Conservation (phyloP, 2,329 filamentous ascomycete genomes). For the Pyrenochaeta sp. region DNA sequence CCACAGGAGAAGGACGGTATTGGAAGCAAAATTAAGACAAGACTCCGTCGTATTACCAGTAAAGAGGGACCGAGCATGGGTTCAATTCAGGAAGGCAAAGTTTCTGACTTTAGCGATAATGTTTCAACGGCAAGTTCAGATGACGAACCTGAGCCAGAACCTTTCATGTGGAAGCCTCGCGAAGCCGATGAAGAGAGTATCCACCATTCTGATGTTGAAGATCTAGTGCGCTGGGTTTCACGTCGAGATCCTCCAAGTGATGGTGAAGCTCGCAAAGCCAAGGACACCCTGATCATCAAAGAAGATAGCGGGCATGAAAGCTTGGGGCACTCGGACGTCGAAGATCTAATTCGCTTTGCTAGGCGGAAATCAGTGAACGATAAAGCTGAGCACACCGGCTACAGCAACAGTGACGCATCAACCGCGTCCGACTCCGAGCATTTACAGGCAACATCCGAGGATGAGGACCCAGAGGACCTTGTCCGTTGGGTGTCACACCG, state of each 20-base stretch:
- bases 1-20: conserved; percentile 25
- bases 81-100: conserved; percentile 28
- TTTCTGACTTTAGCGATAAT: conserved; percentile 22
- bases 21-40: conserved; percentile 31
- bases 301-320: conserved; percentile 38
- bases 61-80: conserved; percentile 35
- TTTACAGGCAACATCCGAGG: conserved; percentile 13
- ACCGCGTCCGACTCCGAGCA: conserved; percentile 39
- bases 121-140: conserved; percentile 35
- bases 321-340: conserved; percentile 39
- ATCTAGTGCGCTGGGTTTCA: conserved; percentile 44
- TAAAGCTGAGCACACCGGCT: conserved; percentile 12
- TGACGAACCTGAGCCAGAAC: conserved; percentile 18
- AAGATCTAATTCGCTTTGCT: conserved; percentile 38
- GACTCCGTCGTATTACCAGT: conserved; percentile 36
- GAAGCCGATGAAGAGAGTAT: conserved; percentile 34
- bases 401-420: conserved; percentile 38
- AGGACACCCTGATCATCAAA: conserved; percentile 8
- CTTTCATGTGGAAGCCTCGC: conserved; percentile 4
- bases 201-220: conserved; percentile 42
- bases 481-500: conserved; percentile 34
- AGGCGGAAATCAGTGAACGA: conserved; percentile 26
- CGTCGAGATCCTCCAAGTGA: conserved; percentile 37
- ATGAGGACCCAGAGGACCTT: conserved; percentile 31
- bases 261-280: conserved; percentile 25